Base-by-base conservation (phyloP, 2,329 filamentous ascomycete species). In the Colletotrichum melonis region DNA sequence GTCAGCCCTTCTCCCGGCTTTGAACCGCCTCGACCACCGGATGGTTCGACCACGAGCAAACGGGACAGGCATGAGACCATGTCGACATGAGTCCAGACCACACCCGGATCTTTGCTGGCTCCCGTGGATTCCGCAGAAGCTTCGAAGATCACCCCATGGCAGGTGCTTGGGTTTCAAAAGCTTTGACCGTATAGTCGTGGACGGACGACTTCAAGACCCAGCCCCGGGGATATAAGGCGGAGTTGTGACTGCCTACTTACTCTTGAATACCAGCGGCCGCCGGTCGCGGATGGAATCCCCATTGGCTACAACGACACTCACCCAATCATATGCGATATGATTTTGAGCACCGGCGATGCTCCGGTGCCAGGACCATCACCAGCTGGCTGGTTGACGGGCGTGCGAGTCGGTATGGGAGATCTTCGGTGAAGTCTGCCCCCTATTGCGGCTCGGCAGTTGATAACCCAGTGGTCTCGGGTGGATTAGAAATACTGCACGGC, bases 101-200 rank as follows among this genome's bases (percentile, higher is more conserved):
- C 58, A 24, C 2, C 4, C 32, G 19, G 64, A 65, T 22, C 28
- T 24, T 67, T 60, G 59, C 42, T 19, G 59, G n/a, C 19, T 9
- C 54, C 8, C 16, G 19, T 6, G 32, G 11, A 26, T 16, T 7
- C 57, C 28, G 26, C 26, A 56, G 35, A 70, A 70, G 70, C 59
- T 70, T 73, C n/a, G 46, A 52, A 57, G 24, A 65, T 62, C 49
- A 65, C 59, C 49, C 58, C 67, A 57, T 22, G 22, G n/a, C 46
- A 28, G n/a, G 42, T 19, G 5, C 8, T 11, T 19, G 7, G 46
- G 30, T 63, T 63, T 22, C 42, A 49, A 22, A 63, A 63, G 60
- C 46, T 35, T 54, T 54, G n/a, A 22, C n/a, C 19, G 38, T 35
- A 35, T 35, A 35, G 32, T 35, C 32, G 32, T 19, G 14, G n/a